A percentile compares a stretch with the other conserved stretches of the same genome.
These are phyloP conservation scores for Pseudoscleropodium purum DNA, from an alignment of 225 moss, liverwort and hornwort species.

Conservation along the genomic window DNA sequence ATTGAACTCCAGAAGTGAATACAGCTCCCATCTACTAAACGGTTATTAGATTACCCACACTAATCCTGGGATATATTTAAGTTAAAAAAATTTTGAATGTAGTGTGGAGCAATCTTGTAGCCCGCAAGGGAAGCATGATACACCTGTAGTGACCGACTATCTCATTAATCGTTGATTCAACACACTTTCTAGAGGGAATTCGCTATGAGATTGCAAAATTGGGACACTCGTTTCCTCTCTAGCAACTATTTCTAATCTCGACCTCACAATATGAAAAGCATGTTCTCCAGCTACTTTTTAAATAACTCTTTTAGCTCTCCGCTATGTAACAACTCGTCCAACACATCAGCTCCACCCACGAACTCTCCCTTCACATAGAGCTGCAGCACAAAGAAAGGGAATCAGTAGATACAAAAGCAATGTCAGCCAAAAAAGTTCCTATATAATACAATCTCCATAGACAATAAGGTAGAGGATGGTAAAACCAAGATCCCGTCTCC, in stretches of 20 bases:
- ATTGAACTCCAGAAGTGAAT: neutral
- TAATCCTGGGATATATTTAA: neutral
- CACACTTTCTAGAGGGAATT: neutral
- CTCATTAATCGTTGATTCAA: neutral
- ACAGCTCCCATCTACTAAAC: neutral
- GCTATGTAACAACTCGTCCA: constrained; percentile 69
- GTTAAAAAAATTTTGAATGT: neutral
- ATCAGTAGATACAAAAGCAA: neutral
- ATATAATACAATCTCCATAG: neutral
- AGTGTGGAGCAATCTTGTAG: neutral
- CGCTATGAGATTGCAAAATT: neutral
- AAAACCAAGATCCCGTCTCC: neutral
- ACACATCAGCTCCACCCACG: constrained; percentile 83
- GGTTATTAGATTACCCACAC: neutral
- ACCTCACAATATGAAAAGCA: neutral
- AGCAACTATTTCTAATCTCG: neutral
- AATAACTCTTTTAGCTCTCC: constrained; percentile 67
- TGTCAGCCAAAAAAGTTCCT: neutral
- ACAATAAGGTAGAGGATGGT: neutral
- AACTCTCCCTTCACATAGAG: constrained; percentile 96
- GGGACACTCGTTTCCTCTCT: neutral
- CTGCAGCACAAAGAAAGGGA: constrained; percentile 14
- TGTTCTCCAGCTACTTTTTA: constrained; percentile 21
- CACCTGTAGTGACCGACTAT: neutral
- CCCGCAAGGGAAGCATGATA: neutral